Base-by-base conservation (phyloP, 768 basidiomycete species). In the Amylocystis lapponica region DNA sequence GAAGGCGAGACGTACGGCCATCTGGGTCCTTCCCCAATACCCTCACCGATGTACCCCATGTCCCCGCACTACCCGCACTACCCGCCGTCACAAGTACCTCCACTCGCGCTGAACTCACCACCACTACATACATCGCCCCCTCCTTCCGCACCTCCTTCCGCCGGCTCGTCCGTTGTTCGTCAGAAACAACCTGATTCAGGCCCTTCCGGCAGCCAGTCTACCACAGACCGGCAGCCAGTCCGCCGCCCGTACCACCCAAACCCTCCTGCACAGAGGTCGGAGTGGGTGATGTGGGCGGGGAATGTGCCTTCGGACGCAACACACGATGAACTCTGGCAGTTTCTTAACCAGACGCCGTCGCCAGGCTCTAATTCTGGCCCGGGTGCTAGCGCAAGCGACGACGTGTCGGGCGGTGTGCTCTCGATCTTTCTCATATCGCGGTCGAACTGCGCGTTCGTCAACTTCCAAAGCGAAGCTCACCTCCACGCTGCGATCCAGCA, bases 221-320 rank as follows among this genome's bases (percentile, higher is more conserved):
- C 47, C 19, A 37, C 43, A 2, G 43, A 45, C 25, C 45, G 46
- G 17, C 31, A 4, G 6, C 39, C 29, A 16, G 39, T 39, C 20
- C 79, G 82, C 31, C 72, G 75, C 8, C 54, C 72, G 17, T 85
- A 81, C 52, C 85, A 86, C 49, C 84, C 84, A 2, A 83, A 79
- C 44, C 76, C 81, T 1, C 83, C 85, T 11, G 66, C 78, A 10
- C 72, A 86, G 41, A 77, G 89, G 12, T 89, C 88, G 6, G 88
- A 90, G 46, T 94, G 86, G 88, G 92, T 92, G 1, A 90, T 93
- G 88, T 96, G 94, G 94, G 83, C 81, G 11, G 94, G 94, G 9
- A 97, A 97, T 57, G 85, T 96, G 3, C 88, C 89, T 2, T 72
- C 74, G 5, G 88, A 93, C 54, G 81, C 89, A 13, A 79, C 78